These are phyloP conservation scores for Penicillium sp. DNA, from an alignment of 2,329 filamentous ascomycete species.

Conservation along the genomic window DNA sequence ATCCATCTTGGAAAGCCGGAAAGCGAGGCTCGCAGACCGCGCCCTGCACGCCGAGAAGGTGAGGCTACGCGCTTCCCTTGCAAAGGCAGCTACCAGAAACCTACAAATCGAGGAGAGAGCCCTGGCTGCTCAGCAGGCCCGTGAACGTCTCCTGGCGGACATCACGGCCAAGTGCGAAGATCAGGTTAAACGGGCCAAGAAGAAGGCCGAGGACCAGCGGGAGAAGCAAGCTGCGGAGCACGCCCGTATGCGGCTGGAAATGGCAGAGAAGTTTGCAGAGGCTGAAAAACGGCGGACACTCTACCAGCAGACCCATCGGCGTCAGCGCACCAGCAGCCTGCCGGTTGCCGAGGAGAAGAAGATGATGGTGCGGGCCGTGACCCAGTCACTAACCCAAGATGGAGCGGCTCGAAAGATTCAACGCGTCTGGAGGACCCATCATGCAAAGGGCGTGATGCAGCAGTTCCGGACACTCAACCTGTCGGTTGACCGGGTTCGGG, in stretches of 20 bases:
- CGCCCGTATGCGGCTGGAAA: conserved; percentile 53
- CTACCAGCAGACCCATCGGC: conserved; percentile 46
- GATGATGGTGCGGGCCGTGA: conserved; percentile 31
- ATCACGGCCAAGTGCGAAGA: conserved; percentile 62
- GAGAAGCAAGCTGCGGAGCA: conserved; percentile 60
- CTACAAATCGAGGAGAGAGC: conserved; percentile 58
- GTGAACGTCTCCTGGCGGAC: conserved; percentile 59
- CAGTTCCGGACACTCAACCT: conserved; percentile 50
- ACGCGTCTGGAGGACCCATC: conserved; percentile 51
- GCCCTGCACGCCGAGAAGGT: conserved; percentile 63
- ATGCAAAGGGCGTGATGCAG: conserved; percentile 46
- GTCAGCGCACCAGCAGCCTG: conserved; percentile 50
- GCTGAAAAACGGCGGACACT: conserved; percentile 53
- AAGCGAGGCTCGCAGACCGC: conserved; percentile 59
- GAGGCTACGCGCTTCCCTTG: conserved; percentile 56
- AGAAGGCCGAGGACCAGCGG: conserved; percentile 61
- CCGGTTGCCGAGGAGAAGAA: conserved; percentile 44
- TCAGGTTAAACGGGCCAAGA: conserved; percentile 61
- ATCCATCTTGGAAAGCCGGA: conserved; percentile 60
- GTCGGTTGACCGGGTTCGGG: conserved; percentile 49
- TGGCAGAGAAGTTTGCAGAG: conserved; percentile 61
- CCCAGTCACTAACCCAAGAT: conserved; percentile 45
- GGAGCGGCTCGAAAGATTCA: conserved; percentile 56
- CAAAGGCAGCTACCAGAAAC: conserved; percentile 54
- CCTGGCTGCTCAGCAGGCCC: conserved; percentile 57